A percentile compares a stretch with the other conserved stretches of the same genome.
These are phyloP conservation scores for Blastobotrys apis DNA, from an alignment of 1,139 yeast species.

Conservation along the genomic window DNA sequence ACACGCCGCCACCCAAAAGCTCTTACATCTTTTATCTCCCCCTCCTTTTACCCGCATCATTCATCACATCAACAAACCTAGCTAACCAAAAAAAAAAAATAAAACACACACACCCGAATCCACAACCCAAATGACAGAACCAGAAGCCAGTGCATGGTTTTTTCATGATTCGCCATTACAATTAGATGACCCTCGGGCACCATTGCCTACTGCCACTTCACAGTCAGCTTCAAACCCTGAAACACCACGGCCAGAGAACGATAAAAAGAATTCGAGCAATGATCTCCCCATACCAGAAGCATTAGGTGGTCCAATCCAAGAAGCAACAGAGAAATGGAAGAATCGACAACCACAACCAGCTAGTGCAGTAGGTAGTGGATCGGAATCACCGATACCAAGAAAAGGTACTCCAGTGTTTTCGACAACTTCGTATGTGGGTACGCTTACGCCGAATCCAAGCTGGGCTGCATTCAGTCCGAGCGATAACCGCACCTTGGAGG, in stretches of 20 bases:
- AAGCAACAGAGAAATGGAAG: neutral
- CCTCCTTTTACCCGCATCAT: too few relatives aligned
- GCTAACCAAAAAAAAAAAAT: too few relatives aligned
- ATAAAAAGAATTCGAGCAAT: too few relatives aligned
- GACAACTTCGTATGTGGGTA: constrained; percentile 26
- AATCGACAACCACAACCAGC: neutral
- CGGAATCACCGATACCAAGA: neutral
- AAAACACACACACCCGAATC: too few relatives aligned
- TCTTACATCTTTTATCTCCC: too few relatives aligned
- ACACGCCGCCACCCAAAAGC: too few relatives aligned
- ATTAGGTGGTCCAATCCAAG: neutral
- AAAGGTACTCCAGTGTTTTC: constrained; percentile 14
- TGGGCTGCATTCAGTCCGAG: constrained; percentile 41
- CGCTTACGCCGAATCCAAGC: constrained; percentile 28
- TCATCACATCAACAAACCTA: too few relatives aligned
- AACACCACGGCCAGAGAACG: neutral
- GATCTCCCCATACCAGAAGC: constrained; percentile 1
- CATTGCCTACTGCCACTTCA: constrained; percentile 27
- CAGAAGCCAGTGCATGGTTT: constrained; percentile 32
- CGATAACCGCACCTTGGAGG: constrained; percentile 27
- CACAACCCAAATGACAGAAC: neutral
- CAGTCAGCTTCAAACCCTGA: constrained; percentile 1
- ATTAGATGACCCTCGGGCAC: constrained; percentile 38
- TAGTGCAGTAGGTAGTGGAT: neutral
- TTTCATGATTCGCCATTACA: constrained; percentile 37